A percentile compares a stretch with the other conserved stretches of the same genome.
Conservation (phyloP, 352 stramenopile species). For the Globisporangium radiosum region DNA sequence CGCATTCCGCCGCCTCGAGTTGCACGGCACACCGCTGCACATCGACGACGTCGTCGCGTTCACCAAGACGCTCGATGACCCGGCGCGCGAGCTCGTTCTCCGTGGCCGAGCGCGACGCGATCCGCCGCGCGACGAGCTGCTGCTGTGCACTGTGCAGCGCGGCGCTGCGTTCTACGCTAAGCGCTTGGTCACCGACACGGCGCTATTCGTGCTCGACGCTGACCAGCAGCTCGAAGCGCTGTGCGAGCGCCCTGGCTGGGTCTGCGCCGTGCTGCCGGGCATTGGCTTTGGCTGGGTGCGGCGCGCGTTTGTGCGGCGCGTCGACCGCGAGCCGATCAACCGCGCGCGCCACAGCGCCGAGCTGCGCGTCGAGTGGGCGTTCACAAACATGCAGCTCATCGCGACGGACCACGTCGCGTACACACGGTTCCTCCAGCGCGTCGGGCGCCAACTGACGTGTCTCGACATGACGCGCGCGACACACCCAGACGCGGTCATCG, state of each 20-base stretch:
- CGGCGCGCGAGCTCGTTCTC: conserved; percentile 2
- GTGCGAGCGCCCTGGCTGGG: background rate
- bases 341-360: no score
- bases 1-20: no score
- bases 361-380: background rate
- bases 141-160: background rate
- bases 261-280: background rate
- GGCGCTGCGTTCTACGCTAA: no score
- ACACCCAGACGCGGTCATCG: background rate
- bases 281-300: background rate
- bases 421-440: background rate
- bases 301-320: background rate
- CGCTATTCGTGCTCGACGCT: background rate
- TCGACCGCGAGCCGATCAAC: background rate
- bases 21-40: background rate
- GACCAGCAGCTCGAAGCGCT: background rate
- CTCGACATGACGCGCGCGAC: background rate
- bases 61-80: background rate
- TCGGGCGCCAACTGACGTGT: background rate
- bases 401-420: background rate
- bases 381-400: background rate
- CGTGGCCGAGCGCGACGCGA: background rate
- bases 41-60: background rate
- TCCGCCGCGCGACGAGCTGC: background rate
- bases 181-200: no score